phyloP scores from a whole-genome alignment of 257 asterid genomes.

The Solanum chmielewskii region DNA sequence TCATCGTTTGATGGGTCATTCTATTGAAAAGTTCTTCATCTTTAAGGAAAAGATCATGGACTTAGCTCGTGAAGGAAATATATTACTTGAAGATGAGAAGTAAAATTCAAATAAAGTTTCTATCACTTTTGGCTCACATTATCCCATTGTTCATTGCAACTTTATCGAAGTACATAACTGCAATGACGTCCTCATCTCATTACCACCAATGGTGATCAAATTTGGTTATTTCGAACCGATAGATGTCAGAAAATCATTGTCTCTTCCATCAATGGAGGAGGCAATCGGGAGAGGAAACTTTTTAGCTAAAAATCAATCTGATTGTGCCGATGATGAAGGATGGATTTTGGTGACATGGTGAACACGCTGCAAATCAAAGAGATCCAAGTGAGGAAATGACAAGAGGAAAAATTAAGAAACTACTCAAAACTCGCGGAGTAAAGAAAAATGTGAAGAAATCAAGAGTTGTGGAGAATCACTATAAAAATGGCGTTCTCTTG shows the following conservation, averaged over 20 bases:
- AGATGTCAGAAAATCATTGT: neutral
- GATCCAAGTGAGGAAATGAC: neutral
- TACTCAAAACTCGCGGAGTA: neutral
- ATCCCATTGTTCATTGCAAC: neutral
- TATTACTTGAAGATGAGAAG: neutral
- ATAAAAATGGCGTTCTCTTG: neutral
- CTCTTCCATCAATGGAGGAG: accelerated
- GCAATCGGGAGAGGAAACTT: neutral
- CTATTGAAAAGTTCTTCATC: neutral
- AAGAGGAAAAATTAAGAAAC: neutral
- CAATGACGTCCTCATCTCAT: accelerated
- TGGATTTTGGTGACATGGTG: neutral
- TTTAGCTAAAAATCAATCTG: too few species aligned
- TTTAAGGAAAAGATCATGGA: neutral
- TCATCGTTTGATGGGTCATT: neutral
- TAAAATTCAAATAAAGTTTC: too few species aligned
- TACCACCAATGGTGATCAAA: neutral
- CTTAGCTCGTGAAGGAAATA: neutral
- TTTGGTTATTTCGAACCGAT: neutral
- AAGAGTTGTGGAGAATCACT: neutral
- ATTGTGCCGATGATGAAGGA: neutral
- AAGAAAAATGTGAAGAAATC: neutral
- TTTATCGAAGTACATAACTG: neutral
- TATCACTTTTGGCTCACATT: neutral
- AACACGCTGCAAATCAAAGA: neutral